phyloP scores from a whole-genome alignment of 768 basidiomycete species.

The Gymnopilus junonius region DNA sequence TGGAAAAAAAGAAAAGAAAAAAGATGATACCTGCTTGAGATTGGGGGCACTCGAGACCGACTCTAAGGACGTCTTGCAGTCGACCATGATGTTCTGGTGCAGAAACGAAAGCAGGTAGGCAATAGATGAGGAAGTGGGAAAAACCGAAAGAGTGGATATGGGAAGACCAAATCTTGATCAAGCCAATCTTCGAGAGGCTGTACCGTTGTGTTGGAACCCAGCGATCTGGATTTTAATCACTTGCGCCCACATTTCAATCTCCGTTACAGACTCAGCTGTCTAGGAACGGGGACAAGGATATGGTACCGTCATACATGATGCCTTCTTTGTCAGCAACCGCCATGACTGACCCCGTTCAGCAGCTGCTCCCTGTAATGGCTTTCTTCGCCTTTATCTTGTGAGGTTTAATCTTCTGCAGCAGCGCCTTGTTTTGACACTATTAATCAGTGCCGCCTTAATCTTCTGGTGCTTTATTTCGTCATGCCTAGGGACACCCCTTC shows the following conservation, averaged over 20 bases:
- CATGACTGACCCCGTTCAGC: constrained; percentile 28
- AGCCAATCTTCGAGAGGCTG: constrained; percentile 34
- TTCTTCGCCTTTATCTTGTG: constrained; percentile 56
- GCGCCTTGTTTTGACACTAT: constrained; percentile 2
- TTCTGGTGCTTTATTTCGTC: constrained; percentile 74
- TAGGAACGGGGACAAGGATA: constrained; percentile 21
- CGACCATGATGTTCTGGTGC: constrained; percentile 36
- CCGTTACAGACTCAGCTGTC: constrained; percentile 24
- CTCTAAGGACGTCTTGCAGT: constrained; percentile 32
- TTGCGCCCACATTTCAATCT: constrained; percentile 21
- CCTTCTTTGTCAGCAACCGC: constrained; percentile 4
- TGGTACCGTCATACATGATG: constrained; percentile 4
- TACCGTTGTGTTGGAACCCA: constrained; percentile 38
- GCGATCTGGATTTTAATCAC: constrained; percentile 17
- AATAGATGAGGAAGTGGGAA: constrained; percentile 31
- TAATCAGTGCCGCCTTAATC: constrained; percentile 42
- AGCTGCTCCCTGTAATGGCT: constrained; percentile 46
- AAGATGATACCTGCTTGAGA: constrained; percentile 27
- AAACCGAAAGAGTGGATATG: constrained; percentile 46
- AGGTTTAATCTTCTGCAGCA: constrained; percentile 17
- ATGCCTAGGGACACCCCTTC: constrained; percentile 60
- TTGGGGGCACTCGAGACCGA: constrained; percentile 31
- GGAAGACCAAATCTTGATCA: constrained; percentile 36
- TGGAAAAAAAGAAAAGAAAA: constrained; percentile 17
- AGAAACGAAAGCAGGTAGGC: constrained; percentile 29